Conservation (phyloP, 495 filamentous ascomycete genomes). For the Articulospora tetracladia region DNA sequence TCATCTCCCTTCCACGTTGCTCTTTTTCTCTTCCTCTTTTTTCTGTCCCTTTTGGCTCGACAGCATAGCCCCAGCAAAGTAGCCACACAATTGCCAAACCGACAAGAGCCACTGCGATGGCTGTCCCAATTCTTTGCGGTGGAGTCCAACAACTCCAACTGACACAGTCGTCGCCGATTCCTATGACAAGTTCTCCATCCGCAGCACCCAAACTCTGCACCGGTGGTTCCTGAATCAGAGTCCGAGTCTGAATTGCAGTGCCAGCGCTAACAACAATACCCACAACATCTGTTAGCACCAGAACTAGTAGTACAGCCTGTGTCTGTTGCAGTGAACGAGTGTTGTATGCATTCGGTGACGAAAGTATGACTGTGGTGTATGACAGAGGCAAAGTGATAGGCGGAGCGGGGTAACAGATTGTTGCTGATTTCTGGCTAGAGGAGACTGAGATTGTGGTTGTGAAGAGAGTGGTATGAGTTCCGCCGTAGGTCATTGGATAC, state of each 20-base stretch:
- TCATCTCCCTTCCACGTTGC: not conserved
- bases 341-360: not conserved
- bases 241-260: not conserved
- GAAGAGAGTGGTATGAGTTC: constrained; percentile 2
- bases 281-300: constrained; percentile 9
- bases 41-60: not conserved
- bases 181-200: not conserved
- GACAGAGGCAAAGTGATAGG: not conserved
- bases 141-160: constrained; percentile 8
- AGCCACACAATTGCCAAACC: not conserved
- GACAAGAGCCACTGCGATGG: constrained; percentile 1
- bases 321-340: not conserved
- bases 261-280: not conserved
- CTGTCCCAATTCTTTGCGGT: not conserved
- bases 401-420: constrained; percentile 1
- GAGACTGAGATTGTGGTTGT: constrained; percentile 5
- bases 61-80: constrained; percentile 1
- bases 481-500: constrained; percentile 1
- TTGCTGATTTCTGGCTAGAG: not conserved
- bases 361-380: not conserved
- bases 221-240: not conserved
- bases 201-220: not conserved
- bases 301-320: not conserved
- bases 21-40: not conserved
- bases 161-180: not conserved